These are phyloP conservation scores for Neonectria neomacrospora DNA, from an alignment of 2,329 filamentous ascomycete genomes.

Conservation along the genomic window DNA sequence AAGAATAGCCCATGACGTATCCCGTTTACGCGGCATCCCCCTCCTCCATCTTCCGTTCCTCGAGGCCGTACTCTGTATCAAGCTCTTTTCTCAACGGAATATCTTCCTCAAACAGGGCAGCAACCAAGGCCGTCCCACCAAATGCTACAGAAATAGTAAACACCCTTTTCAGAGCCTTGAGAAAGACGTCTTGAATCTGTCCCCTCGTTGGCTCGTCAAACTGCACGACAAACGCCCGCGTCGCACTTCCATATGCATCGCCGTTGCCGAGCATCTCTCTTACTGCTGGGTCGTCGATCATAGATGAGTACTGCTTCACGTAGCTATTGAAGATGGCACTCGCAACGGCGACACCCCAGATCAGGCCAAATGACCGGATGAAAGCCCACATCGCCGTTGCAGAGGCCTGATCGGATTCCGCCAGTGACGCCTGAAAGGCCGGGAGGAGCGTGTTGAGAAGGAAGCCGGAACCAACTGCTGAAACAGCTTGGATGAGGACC, in stretches of 20 bases:
- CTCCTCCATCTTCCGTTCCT: too few relatives aligned
- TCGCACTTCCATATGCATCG: conserved; percentile 44
- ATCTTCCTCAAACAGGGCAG: conserved; percentile 42
- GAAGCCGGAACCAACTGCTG: conserved; percentile 54
- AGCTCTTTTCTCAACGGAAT: conserved; percentile 40
- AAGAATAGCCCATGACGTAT: too few relatives aligned
- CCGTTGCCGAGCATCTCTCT: conserved; percentile 35
- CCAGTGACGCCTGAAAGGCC: conserved; percentile 52
- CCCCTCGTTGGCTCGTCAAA: conserved; percentile 29
- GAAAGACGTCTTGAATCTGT: conserved; percentile 41
- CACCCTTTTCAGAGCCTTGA: conserved; percentile 34
- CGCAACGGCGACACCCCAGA: conserved; percentile 59
- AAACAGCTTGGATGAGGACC: conserved; percentile 53
- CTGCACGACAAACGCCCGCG: conserved; percentile 36
- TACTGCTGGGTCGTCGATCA: conserved; percentile 32
- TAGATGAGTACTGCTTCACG: conserved; percentile 31
- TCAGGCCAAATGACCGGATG: conserved; percentile 55
- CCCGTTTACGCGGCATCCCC: too few relatives aligned
- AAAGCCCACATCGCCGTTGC: conserved; percentile 55
- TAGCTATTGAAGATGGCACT: conserved; percentile 53
- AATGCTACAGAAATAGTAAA: conserved; percentile 39
- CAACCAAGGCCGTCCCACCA: conserved; percentile 30
- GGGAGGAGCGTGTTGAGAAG: conserved; percentile 56
- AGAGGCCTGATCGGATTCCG: conserved; percentile 49
- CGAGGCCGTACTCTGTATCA: conserved; percentile 34